Base-by-base conservation (phyloP, 306 rosid genomes). In the Prunus padus region DNA sequence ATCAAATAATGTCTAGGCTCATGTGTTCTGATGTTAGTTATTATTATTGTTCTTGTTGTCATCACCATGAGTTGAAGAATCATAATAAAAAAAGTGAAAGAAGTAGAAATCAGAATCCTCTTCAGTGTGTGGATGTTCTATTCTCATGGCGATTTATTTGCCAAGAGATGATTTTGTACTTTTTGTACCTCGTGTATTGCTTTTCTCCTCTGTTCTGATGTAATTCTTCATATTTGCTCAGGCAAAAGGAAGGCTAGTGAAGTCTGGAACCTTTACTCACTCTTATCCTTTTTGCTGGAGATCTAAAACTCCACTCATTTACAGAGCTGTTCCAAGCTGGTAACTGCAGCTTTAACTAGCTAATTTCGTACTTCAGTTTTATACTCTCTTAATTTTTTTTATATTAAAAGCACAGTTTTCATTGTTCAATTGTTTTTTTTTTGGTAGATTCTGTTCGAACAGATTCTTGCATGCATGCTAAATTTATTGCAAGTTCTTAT, bases 291-390 rank as follows among this genome's bases (percentile, higher is more conserved):
- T 82, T 79, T 95, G 99, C 82, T 80, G 87, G 86, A 95, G 99
- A 90, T 90, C 99, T 22, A 88, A 90, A 49, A 89, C 99, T 55
- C 99, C 99, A 62, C 91, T 95, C 25, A 95, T 95, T 76, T 92
- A 95, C 82, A 87, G 97, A 84, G 97, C 99, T 77, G 93, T 95
- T 76, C 99, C 97, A 51, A 95, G 97, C 86, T 95, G 97, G 98
- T 92, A 85, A 82, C 85, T 76, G n/a, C 67, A 65, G 73, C 61
- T 75, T 56, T 20, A 74, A 71, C 28, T 11, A 26, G 63, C 40
- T 71, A 37, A 74, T 6, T 22, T 11, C 8, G 40, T 37, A 22
- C 15, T 56, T 44, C 10, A 40, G 51, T 44, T 56, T 56, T 42
- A 33, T 37, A 3, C 6, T 33, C 20, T 40, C 4, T 22, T 37